Base-by-base conservation (phyloP, 2,329 filamentous ascomycete species). In the Ascochyta viciae-villosae region DNA sequence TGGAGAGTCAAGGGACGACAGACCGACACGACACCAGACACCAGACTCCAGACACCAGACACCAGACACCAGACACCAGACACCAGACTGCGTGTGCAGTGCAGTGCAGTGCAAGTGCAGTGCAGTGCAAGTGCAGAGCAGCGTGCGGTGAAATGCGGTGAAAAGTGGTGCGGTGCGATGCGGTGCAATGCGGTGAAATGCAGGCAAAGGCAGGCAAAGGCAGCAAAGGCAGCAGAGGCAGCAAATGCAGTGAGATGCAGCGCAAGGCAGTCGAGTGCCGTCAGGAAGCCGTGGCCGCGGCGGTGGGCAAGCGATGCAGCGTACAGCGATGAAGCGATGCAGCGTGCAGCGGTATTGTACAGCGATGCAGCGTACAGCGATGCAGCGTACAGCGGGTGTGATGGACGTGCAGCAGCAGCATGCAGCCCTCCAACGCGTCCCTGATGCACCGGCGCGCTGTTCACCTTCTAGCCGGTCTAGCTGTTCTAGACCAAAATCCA, bases 381-480 rank as follows among this genome's bases (percentile, higher is more conserved):
- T 50, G 48, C 48, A 43, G n/a, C n/a, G n/a, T n/a, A n/a, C n/a
- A n/a, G 50, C 33, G 19, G 19, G 19, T 19, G 19, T 19, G 19
- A 19, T 19, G 19, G 19, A 19, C 19, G 19, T 26, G 24, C 24
- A 26, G 24, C 19, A 19, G 19, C 19, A 19, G 27, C 34, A 37
- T 54, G 52, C 52, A 55, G 52, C 34, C 29, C 40, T 50, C 53
- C 42, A 56, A 56, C 53, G 34, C 40, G 53, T 50, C 46, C 41
- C 46, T 45, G 46, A 50, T 43, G 27, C 27, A n/a, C 37, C 26
- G 26, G 19, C 27, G n/a, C 22, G 8, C 23, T 31, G 26, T 3
- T 9, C 4, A 6, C 26, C 26, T 26, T 26, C 26, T 9, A 26
- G 6, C 27, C 10, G 27, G 9, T 29, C 27, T 10, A 29, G 27